Evolutionary conservation across 1,284 basidiomycete genomes (phyloP), one percentile per base, ranked within the genome.

Genomic region (Golubevia pallescens): DNA sequence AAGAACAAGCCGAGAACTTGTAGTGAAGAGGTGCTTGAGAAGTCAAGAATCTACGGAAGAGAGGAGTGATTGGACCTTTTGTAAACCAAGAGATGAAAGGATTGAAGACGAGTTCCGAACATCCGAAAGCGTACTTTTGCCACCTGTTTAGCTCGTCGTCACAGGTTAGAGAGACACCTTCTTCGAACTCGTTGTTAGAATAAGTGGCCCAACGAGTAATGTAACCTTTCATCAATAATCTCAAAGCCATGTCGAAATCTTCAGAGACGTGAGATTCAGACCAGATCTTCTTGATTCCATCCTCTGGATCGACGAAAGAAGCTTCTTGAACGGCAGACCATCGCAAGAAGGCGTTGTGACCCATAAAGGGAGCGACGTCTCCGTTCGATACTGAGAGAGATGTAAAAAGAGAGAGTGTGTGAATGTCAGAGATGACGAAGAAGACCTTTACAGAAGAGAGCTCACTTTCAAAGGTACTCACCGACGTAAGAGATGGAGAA

Each of bases 41-140:
- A 19, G 28, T 32, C 4, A 77, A 19, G 58, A 73, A 76, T 14
- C 53, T 70, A 16, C 67, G 63, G 67, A 68, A 74, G 21, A 76
- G 74, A 32, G 55, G 59, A 13, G 70, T 62, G 48, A 73, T 32
- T 1, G 74, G 76, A 7, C 73, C 68, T 19, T 63, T 63, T 56
- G 42, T 62, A 5, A 64, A 61, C 74, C 75, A 77, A 57, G 71
- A 28, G 55, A 66, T 60, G 58, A 78, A 2, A 16, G 60, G 68
- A 32, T 75, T 59, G 58, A 78, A 71, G 57, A 77, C 57, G 10
- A 77, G 64, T 64, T 77, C 75, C 0, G 73, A 78, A 58, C 68
- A 67, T 14, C 75, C 73, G 38, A 72, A 77, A 3, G 71, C 70
- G 63, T 77, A 77, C 67, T 77, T 77, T 19, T 77, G 75, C 68